phyloP scores from a whole-genome alignment of 2,329 filamentous ascomycete genomes.

The Truncatella angustata region DNA sequence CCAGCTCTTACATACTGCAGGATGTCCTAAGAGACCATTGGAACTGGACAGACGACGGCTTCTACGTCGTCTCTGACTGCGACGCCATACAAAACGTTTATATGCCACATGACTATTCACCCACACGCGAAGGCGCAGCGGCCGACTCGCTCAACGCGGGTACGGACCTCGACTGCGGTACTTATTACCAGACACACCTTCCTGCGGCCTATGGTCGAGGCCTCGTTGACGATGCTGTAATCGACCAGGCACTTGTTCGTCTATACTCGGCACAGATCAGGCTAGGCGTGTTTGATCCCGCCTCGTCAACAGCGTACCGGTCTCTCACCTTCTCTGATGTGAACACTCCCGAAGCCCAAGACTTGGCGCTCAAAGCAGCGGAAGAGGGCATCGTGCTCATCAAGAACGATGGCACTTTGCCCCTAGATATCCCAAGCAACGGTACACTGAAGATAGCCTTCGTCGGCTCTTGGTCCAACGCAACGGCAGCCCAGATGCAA shows the following conservation, averaged over 20 bases:
- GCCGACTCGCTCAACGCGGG: constrained; percentile 33
- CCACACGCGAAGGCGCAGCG: constrained; percentile 28
- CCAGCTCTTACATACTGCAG: constrained; percentile 60
- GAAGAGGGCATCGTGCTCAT: constrained; percentile 25
- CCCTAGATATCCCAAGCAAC: constrained; percentile 16
- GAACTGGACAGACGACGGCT: constrained; percentile 59
- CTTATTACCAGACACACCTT: constrained; percentile 25
- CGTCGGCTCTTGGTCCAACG: constrained; percentile 25
- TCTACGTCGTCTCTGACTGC: constrained; percentile 65
- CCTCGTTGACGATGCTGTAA: constrained; percentile 23
- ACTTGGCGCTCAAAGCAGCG: constrained; percentile 21
- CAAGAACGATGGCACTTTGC: constrained; percentile 24
- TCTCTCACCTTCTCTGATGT: constrained; percentile 20
- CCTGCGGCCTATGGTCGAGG: constrained; percentile 26
- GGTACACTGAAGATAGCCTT: constrained; percentile 19
- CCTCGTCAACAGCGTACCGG: constrained; percentile 19
- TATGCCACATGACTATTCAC: constrained; percentile 33
- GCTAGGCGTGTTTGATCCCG: constrained; percentile 29
- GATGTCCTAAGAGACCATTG: constrained; percentile 65
- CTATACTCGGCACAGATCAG: constrained; percentile 29
- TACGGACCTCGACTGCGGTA: constrained; percentile 32
- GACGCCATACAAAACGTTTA: constrained; percentile 61
- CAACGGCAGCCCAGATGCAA: constrained; percentile 21
- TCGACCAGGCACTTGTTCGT: constrained; percentile 25
- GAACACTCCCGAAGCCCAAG: constrained; percentile 20